Percentiles rank a stretch among this genome's conserved stretches.
Evolutionary conservation across 495 filamentous ascomycete species (phyloP).

Genomic region (Chaetomium tenue): DNA sequence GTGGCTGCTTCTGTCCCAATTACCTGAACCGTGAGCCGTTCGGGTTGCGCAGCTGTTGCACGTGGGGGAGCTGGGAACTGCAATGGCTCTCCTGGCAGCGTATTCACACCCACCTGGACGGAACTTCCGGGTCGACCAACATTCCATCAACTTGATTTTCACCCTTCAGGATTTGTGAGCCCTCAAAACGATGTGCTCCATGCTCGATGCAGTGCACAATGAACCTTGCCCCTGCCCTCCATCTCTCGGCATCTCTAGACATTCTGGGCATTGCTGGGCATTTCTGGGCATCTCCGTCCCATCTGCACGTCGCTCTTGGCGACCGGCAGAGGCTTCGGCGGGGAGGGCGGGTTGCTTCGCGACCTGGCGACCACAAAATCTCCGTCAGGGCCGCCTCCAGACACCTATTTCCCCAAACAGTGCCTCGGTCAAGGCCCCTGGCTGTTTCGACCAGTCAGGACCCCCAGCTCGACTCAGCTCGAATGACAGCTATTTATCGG

Average conservation of each 20-base stretch:
- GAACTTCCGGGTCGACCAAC: background rate
- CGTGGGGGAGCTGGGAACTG: slow-evolving; percentile 1
- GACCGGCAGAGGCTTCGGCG: slow-evolving; percentile 3
- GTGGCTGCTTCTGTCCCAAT: background rate
- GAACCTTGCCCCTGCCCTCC: background rate
- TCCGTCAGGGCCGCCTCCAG: background rate
- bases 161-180: background rate
- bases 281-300: background rate
- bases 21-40: background rate
- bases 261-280: background rate
- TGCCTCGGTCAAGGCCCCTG: background rate
- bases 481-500: background rate
- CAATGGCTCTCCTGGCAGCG: too few relatives aligned
- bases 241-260: background rate
- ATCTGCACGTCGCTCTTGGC: slow-evolving; percentile 6
- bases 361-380: background rate
- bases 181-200: background rate
- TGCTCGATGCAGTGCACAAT: background rate
- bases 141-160: background rate
- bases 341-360: too few relatives aligned
- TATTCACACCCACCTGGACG: background rate
- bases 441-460: background rate
- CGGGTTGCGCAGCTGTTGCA: background rate
- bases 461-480: background rate
- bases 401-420: background rate